Percentiles rank a stretch among this genome's conserved stretches.
Evolutionary conservation across 1,284 basidiomycete species (phyloP).

Genomic region (Puccinia novopanici): DNA sequence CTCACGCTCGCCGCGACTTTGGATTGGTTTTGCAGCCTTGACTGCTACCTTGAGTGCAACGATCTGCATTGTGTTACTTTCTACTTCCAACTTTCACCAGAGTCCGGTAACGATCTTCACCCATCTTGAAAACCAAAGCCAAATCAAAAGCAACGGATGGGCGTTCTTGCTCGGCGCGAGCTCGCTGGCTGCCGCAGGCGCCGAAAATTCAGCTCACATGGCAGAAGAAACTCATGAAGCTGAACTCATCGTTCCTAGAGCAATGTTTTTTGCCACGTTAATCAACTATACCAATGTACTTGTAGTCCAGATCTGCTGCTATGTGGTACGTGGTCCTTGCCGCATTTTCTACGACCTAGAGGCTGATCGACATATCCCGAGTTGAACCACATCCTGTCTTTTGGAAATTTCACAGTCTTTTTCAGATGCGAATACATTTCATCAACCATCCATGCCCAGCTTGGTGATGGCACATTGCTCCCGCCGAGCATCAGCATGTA

Average conservation of each 20-base stretch:
- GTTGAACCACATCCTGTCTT: neutral
- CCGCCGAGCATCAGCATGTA: constrained; percentile 21
- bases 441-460: constrained; percentile 29
- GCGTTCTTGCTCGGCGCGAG: constrained; percentile 27
- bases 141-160: constrained; percentile 39
- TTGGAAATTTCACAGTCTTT: constrained; percentile 16
- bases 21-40: constrained; percentile 35
- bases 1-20: constrained; percentile 40
- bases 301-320: constrained; percentile 28
- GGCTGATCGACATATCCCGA: neutral
- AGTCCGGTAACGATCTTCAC: constrained; percentile 26
- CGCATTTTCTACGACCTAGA: neutral
- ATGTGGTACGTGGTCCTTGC: neutral
- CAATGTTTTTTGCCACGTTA: constrained; percentile 42
- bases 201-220: constrained; percentile 39
- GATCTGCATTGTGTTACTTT: constrained; percentile 26
- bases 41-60: constrained; percentile 6
- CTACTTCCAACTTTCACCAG: constrained; percentile 37
- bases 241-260: constrained; percentile 15
- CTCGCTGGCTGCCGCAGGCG: constrained; percentile 29
- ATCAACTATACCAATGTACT: constrained; percentile 35
- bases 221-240: constrained; percentile 44
- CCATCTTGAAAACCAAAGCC: constrained; percentile 27
- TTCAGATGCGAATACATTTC: constrained; percentile 13
- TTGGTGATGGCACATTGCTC: constrained; percentile 41